Evolutionary conservation across 2,329 filamentous ascomycete species (phyloP).

Genomic region (Pseudopyrenochaeta lycopersici): DNA sequence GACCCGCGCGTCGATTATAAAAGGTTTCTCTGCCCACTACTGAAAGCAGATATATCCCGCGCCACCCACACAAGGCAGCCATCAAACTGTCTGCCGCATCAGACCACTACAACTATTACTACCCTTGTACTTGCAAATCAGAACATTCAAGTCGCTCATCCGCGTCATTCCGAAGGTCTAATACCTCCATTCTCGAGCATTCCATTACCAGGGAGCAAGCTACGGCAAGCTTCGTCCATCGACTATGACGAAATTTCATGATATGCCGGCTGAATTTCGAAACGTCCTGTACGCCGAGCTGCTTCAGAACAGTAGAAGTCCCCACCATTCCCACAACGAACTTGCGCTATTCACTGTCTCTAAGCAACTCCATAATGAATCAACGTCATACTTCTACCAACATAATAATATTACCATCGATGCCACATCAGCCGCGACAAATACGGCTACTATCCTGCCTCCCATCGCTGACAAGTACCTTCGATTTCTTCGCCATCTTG

Average conservation of each 20-base stretch:
- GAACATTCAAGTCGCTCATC: too few species aligned
- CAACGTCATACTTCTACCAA: constrained; percentile 33
- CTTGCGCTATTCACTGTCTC: constrained; percentile 25
- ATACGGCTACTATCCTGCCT: constrained; percentile 20
- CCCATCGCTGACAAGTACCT: constrained; percentile 28
- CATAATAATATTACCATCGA: constrained; percentile 16
- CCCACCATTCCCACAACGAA: background rate
- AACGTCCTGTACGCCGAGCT: constrained; percentile 27
- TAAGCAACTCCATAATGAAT: constrained; percentile 24
- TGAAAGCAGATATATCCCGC: background rate
- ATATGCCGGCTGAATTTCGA: constrained; percentile 27
- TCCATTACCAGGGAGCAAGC: too few species aligned
- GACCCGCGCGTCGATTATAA: background rate
- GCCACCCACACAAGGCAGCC: background rate
- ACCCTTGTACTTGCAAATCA: too few species aligned
- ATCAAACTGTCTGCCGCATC: background rate
- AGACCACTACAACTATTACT: too few species aligned
- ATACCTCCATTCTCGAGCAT: too few species aligned
- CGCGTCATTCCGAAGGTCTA: too few species aligned
- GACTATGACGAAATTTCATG: constrained; percentile 16
- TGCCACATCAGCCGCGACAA: background rate
- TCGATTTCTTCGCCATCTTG: constrained; percentile 22
- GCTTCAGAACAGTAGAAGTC: background rate
- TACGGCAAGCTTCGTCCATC: too few species aligned
- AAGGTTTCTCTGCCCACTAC: background rate